phyloP scores from a whole-genome alignment of 2,329 filamentous ascomycete species.

The Zasmidium angulare region DNA sequence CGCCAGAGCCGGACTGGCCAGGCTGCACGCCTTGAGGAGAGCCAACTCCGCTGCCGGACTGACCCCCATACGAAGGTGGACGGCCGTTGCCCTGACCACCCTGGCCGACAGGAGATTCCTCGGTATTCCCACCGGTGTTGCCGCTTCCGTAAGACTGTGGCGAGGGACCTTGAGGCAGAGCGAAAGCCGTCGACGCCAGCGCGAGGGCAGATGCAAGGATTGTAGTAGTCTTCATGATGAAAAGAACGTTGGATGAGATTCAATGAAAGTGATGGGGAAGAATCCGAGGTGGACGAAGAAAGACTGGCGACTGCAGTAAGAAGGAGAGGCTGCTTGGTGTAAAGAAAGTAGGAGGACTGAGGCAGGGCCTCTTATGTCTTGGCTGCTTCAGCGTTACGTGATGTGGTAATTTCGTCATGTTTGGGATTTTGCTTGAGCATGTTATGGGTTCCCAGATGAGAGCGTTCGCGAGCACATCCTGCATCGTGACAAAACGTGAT shows the following conservation, averaged over 20 bases:
- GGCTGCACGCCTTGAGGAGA: neutral
- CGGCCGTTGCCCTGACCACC: neutral
- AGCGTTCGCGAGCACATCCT: neutral
- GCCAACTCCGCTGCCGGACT: neutral
- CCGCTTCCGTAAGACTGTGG: neutral
- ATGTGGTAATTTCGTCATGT: neutral
- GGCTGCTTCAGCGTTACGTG: neutral
- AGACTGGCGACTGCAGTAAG: neutral
- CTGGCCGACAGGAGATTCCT: neutral
- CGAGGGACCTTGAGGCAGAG: neutral
- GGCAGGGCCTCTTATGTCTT: neutral
- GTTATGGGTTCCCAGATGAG: neutral
- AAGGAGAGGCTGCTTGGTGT: neutral
- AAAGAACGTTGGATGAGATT: neutral
- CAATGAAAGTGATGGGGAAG: neutral
- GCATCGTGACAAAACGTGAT: neutral
- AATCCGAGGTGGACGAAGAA: neutral
- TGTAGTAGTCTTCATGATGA: neutral
- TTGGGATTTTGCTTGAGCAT: neutral
- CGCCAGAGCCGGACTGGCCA: neutral
- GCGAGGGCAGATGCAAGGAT: neutral
- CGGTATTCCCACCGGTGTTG: neutral
- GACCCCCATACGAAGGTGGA: neutral
- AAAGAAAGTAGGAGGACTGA: neutral
- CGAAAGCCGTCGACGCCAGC: neutral